Evolutionary conservation across 2,329 filamentous ascomycete species (phyloP), one percentile per base, ranked within the genome.

Genomic region (Cladophialophora yegresii): DNA sequence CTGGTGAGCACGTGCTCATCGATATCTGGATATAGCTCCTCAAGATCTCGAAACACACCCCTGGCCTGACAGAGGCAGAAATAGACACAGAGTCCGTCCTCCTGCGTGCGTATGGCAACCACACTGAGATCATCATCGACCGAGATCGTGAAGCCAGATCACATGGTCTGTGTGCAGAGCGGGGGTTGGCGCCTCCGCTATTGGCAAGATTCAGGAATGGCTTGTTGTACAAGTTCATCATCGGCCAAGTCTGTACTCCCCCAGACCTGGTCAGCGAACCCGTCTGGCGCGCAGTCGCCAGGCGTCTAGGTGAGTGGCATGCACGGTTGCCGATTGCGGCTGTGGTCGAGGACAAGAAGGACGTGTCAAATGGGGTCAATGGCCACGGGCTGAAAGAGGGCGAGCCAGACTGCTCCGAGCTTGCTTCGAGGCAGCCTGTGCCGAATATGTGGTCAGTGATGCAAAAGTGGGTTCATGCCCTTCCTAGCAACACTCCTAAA

Each of bases 191-290:
- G 22, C 95, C 95, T 43, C 83, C 90, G 66, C 84, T 99, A 58
- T 85, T 98, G 64, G 95, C 93, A 61, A 89, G 93, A 70, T 99
- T 99, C 82, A 84, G 92, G 72, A 99, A 99, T 75, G 95, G 95
- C 71, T 91, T 99, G 80, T 85, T 99, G 73, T 99, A 99, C 81
- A 87, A 90, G 71, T 99, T 89, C 79, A 89, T 98, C 70, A 86
- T 86, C 67, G 95, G 95, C 58, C 86, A 84, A 68, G 89, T 91
- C 60, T 93, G 92, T 72, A 85, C 87, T 58, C 90, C 93, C 54
- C 84, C 88, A 71, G 93, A 98, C 76, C 82, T 99, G 68, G 86
- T 90, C 63, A 85, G 85, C 69, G 86, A 90, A 51, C 82, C 85
- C 32, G 85, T 97, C 73, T 95, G 92, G 83, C 85, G 85, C 50